These are phyloP conservation scores for Linum lewisii DNA, from an alignment of 345 rosid genomes.

Conservation along the genomic window DNA sequence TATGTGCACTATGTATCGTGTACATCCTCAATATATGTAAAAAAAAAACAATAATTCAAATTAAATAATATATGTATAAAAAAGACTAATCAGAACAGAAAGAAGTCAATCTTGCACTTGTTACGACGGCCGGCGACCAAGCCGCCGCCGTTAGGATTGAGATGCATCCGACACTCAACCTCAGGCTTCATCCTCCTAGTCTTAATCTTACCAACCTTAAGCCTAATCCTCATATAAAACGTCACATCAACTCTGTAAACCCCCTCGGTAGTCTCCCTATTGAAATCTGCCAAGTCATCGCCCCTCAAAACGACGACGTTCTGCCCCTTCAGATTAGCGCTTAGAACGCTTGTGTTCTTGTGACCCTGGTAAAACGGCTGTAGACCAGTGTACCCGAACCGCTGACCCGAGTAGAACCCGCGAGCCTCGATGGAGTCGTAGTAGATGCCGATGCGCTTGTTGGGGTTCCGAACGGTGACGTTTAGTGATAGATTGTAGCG, in stretches of 20 bases:
- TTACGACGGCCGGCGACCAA: neutral
- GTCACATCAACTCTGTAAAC: constrained; percentile 43
- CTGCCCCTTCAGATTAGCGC: constrained; percentile 33
- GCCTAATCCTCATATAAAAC: constrained; percentile 44
- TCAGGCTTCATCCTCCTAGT: constrained; percentile 37
- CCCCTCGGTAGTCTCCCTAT: constrained; percentile 30
- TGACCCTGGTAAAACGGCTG: constrained; percentile 69
- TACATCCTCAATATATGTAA: too few relatives aligned
- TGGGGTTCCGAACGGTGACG: constrained; percentile 8
- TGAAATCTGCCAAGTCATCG: constrained; percentile 17
- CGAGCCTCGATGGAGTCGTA: constrained; percentile 3
- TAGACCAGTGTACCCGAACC: constrained; percentile 24
- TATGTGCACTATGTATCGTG: too few relatives aligned
- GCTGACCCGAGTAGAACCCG: constrained; percentile 18
- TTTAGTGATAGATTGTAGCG: constrained; percentile 5
- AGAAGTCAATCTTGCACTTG: neutral
- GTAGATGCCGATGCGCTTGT: constrained; percentile 9
- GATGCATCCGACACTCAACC: constrained; percentile 48
- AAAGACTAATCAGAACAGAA: too few relatives aligned
- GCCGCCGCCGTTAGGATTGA: constrained; percentile 23
- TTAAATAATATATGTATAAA: too few relatives aligned
- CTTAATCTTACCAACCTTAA: constrained; percentile 52
- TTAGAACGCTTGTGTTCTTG: constrained; percentile 52
- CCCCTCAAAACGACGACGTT: constrained; percentile 21
- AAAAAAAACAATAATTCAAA: too few relatives aligned